These are phyloP conservation scores for Stemphylium vesicarium DNA, from an alignment of 2,329 filamentous ascomycete species.

Conservation along the genomic window DNA sequence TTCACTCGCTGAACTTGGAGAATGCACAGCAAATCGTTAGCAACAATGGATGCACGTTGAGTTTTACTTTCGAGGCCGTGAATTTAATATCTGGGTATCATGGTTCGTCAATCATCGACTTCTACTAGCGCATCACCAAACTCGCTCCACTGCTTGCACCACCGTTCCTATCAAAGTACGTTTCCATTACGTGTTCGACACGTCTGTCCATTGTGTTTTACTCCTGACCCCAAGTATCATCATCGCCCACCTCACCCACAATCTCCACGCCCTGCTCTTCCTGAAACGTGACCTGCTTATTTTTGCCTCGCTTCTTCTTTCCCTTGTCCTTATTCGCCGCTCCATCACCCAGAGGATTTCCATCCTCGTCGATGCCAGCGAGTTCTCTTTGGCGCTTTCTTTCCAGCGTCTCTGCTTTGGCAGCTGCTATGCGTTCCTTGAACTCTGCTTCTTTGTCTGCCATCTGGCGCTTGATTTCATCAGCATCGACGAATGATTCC, in stretches of 20 bases:
- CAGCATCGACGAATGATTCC: constrained; percentile 46
- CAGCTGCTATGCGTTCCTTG: constrained; percentile 45
- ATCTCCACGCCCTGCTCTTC: constrained; percentile 41
- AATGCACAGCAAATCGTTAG: too few relatives aligned
- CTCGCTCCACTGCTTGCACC: background rate
- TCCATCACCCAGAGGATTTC: constrained; percentile 23
- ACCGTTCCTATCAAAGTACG: background rate
- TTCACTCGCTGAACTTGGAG: too few relatives aligned
- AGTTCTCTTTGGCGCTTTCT: constrained; percentile 43
- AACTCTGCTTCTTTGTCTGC: constrained; percentile 35
- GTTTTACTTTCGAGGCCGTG: background rate
- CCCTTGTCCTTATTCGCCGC: constrained; percentile 31
- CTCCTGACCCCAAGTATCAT: constrained; percentile 35
- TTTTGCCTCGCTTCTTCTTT: constrained; percentile 42
- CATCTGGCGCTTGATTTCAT: constrained; percentile 42
- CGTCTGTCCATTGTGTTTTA: background rate
- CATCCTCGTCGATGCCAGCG: constrained; percentile 32
- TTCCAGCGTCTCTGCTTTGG: constrained; percentile 43
- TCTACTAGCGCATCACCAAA: background rate
- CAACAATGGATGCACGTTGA: background rate
- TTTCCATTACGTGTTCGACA: background rate
- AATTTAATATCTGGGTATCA: constrained; percentile 1
- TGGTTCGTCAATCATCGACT: background rate
- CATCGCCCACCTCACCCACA: constrained; percentile 35
- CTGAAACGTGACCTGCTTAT: constrained; percentile 34